Base-by-base conservation (phyloP, 768 basidiomycete species). In the Tulasnella calospora region DNA sequence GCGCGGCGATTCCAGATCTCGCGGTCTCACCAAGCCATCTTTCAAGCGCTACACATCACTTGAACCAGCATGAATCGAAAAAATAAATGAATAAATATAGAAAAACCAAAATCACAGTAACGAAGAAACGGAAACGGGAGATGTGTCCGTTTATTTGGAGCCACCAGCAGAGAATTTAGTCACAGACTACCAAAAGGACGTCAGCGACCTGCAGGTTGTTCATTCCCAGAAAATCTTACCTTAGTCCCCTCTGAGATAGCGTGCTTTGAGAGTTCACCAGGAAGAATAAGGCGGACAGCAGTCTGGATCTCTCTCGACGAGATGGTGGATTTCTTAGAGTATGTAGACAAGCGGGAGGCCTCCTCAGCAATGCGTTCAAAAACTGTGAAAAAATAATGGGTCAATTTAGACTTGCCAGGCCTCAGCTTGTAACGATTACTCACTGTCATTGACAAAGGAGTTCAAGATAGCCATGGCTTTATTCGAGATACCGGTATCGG, bases 311-410 rank as follows among this genome's bases (percentile, higher is more conserved):
- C 97, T 79, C 97, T 94, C 33, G 95, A 98, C 27, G 96, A 97
- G 85, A 99, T 99, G 69, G 97, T 98, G 3, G 97, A 98, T 86
- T 98, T 97, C 90, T 98, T 97, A 77, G 96, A 97, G 89, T 99
- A 99, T 0, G 94, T 90, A 79, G 97, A 95, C 83, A 99, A 94
- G 86, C 98, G 95, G 80, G 93, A 94, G 72, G 94, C 94, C 82
- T 95, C 94, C 19, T 90, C 91, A 5, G 94, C 95, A 83, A 96
- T 93, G 38, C 95, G 92, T 84, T 96, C 95, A 80, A 96, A 96
- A 84, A 96, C 76, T 78, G 46, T 38, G 19, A 5, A 71, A 71
- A 67, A n/a, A 36, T 4, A 78, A 17, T n/a, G 10, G 12, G 15
- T n/a, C n/a, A 8, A 17, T 10, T 74, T 12, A 74, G 73, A 74